Base-by-base conservation (phyloP, 371 early-diverging fungal species). In the Chytridiales sp. region DNA sequence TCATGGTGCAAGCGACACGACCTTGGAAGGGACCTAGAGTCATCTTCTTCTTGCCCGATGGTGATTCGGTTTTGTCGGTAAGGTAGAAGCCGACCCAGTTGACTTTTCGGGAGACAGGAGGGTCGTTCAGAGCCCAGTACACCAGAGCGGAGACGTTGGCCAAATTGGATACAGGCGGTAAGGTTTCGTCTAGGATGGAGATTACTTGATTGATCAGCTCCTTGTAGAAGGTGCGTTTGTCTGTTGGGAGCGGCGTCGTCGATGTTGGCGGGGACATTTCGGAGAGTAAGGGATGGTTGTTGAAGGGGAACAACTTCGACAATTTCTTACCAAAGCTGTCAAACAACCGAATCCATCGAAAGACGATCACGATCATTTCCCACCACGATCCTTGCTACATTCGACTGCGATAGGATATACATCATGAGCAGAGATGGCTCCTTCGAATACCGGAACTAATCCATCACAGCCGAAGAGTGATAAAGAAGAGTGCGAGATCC, bases 71-170 rank as follows among this genome's bases (percentile, higher is more conserved):
- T n/a, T n/a, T n/a, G n/a, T n/a, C n/a, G 0, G 80, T 68, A 26
- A 91, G 66, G 60, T 95, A 95, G 72, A 93, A 93, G 1, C 94
- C 94, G 38, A 76, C 87, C 95, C 95, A 95, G 75, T 93, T 95
- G 54, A 95, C 85, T 24, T 57, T 50, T n/a, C 88, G 90, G 42
- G 83, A 81, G 19, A 66, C 69, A 47, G 88, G 81, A n/a, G 82
- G 79, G 44, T 83, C 86, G 11, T 76, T 79, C 56, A 92, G 65
- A 5, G 83, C 86, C 61, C 85, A 90, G 76, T 87, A 93, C 42
- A 95, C 79, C 26, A 93, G 72, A n/a, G 93, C 75, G 3, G 91
- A 81, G 6, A 84, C 69, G 70, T 93, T 92, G 35, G 93, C 86
- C 2, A 90, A 77, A 75, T 93, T 93, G 24, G 92, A 83, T 3